phyloP scores from a whole-genome alignment of 2,329 filamentous ascomycete genomes.

The Fusarium cicatricum region DNA sequence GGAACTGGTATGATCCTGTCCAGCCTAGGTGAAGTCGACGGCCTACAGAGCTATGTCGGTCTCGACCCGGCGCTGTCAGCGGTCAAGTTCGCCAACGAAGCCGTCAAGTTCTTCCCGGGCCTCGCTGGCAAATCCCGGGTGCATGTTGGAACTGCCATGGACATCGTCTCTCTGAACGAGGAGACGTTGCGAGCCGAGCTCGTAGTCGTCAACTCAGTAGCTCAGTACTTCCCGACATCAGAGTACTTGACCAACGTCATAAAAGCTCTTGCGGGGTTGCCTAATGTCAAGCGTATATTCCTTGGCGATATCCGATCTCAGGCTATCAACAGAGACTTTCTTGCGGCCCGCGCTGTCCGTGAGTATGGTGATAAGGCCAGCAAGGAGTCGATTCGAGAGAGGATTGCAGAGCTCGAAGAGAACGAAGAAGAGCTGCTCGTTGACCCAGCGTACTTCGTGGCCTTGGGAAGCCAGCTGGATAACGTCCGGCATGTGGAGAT shows the following conservation, averaged over 20 bases:
- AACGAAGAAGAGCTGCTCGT: slow-evolving; percentile 35
- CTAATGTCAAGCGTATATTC: too few relatives aligned
- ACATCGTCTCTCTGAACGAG: not conserved
- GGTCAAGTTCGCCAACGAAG: slow-evolving; percentile 34
- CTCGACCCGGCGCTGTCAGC: slow-evolving; percentile 38
- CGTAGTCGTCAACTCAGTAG: too few relatives aligned
- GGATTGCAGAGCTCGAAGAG: slow-evolving; percentile 20
- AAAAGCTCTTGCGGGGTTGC: too few relatives aligned
- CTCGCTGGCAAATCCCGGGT: slow-evolving; percentile 31
- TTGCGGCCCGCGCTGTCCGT: slow-evolving; percentile 10
- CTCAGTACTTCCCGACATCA: too few relatives aligned
- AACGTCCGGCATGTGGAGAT: too few relatives aligned
- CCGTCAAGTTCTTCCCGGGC: slow-evolving; percentile 14
- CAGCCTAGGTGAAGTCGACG: slow-evolving; percentile 35
- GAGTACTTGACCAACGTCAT: too few relatives aligned
- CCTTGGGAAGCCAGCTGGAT: not conserved
- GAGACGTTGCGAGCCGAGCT: too few relatives aligned
- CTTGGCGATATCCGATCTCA: too few relatives aligned
- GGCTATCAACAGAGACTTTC: slow-evolving; percentile 17
- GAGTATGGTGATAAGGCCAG: too few relatives aligned
- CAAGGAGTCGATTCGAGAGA: too few relatives aligned
- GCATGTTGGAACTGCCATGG: slow-evolving; percentile 25
- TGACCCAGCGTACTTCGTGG: slow-evolving; percentile 40
- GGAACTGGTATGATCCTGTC: slow-evolving; percentile 47
- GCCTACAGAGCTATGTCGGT: slow-evolving; percentile 39